Conservation (phyloP, 164 flowering plant species). For the Umbellularia californica region DNA sequence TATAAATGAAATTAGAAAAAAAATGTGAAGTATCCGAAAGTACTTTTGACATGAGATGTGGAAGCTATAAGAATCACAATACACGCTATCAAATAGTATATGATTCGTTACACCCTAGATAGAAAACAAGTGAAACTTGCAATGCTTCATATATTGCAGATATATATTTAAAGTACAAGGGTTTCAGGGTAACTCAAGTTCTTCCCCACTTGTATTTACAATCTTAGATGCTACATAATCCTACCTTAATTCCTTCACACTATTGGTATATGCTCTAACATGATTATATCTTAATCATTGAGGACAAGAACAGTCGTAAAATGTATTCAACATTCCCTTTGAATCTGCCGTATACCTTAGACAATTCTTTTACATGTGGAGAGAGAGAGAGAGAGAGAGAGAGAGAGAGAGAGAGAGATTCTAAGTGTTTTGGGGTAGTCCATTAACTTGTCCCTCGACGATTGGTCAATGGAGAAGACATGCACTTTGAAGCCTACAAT, state of each 20-base stretch:
- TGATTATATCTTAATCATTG: background rate
- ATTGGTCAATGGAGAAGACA: background rate
- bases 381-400: slow-evolving; percentile 1
- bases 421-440: background rate
- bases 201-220: background rate
- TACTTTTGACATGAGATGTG: too few relatives aligned
- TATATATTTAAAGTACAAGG: background rate
- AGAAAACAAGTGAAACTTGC: too few relatives aligned
- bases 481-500: background rate
- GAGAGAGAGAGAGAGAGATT: background rate
- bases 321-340: background rate
- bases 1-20: too few relatives aligned
- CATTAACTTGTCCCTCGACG: background rate
- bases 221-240: background rate
- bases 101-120: background rate
- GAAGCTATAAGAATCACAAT: too few relatives aligned
- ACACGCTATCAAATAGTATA: too few relatives aligned
- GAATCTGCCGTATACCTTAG: background rate
- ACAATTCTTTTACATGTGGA: background rate
- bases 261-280: background rate
- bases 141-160: background rate
- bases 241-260: background rate
- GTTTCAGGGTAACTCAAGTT: background rate
- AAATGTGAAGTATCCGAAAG: too few relatives aligned
- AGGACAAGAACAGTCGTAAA: background rate